Evolutionary conservation across 306 rosid species (phyloP).

Genomic region (Casuarina glauca): DNA sequence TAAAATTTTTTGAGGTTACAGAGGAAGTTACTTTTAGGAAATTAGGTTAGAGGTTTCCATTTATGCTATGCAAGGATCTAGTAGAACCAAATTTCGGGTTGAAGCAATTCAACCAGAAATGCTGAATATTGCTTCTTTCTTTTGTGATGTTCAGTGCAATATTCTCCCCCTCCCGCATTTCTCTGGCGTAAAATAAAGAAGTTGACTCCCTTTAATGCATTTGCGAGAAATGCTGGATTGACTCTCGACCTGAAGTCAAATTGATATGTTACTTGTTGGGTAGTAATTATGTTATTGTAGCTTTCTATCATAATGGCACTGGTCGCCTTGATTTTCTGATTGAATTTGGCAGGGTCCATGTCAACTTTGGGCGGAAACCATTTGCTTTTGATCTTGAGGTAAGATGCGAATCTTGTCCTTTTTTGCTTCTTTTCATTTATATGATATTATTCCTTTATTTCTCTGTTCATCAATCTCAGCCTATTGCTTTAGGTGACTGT

Average conservation of each 20-base stretch:
- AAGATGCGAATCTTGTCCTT: conserved; percentile 17
- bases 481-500: neutral
- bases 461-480: neutral
- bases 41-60: neutral
- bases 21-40: neutral
- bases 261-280: neutral
- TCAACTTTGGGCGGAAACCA: conserved; percentile 92
- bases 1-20: neutral
- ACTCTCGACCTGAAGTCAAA: neutral
- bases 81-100: neutral
- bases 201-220: neutral
- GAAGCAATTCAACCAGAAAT: neutral
- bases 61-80: neutral
- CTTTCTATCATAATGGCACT: conserved; percentile 21
- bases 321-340: conserved; percentile 34
- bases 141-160: too few species aligned
- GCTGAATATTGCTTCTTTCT: neutral
- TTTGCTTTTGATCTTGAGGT: conserved; percentile 90
- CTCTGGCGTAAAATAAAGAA: neutral
- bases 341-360: conserved; percentile 77
- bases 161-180: too few species aligned
- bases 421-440: neutral
- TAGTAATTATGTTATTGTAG: conserved; percentile 21
- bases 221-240: conserved; percentile 1
- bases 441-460: neutral